Evolutionary conservation across 805 yeast species (phyloP).

Genomic region (Pichia membranifaciens): DNA sequence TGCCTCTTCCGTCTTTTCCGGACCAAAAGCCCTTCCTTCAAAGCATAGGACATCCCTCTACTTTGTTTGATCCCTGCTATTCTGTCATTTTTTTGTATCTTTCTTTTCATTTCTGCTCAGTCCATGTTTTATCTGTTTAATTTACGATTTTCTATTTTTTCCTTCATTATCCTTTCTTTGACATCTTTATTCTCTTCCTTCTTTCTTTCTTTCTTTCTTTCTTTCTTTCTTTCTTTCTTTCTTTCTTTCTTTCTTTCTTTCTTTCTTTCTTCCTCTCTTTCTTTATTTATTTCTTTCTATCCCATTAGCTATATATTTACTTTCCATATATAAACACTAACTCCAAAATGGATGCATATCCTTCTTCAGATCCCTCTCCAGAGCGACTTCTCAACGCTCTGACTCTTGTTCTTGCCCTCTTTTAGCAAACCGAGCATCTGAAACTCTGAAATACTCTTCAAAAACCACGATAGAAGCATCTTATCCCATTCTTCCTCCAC

Average conservation of each 20-base stretch:
- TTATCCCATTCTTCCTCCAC: conserved; percentile 56
- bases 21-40: neutral
- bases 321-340: too few species aligned
- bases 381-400: conserved; percentile 59
- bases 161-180: conserved; percentile 4
- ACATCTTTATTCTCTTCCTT: conserved; percentile 2
- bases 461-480: conserved; percentile 61
- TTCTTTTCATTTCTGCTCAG: neutral
- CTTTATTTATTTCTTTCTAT: neutral
- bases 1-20: conserved; percentile 1
- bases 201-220: neutral
- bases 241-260: neutral
- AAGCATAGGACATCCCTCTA: conserved; percentile 13
- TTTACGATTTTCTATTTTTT: neutral
- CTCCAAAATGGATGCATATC: too few species aligned
- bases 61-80: conserved; percentile 2
- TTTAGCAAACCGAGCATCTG: conserved; percentile 63
- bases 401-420: conserved; percentile 54
- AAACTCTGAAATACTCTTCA: conserved; percentile 68
- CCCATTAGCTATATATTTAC: neutral
- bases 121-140: neutral
- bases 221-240: neutral
- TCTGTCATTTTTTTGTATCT: neutral
- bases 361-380: conserved; percentile 56
- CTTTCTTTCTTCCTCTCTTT: neutral